Conservation (phyloP, 129 eudicot genomes). For the Pittosporum tobira region DNA sequence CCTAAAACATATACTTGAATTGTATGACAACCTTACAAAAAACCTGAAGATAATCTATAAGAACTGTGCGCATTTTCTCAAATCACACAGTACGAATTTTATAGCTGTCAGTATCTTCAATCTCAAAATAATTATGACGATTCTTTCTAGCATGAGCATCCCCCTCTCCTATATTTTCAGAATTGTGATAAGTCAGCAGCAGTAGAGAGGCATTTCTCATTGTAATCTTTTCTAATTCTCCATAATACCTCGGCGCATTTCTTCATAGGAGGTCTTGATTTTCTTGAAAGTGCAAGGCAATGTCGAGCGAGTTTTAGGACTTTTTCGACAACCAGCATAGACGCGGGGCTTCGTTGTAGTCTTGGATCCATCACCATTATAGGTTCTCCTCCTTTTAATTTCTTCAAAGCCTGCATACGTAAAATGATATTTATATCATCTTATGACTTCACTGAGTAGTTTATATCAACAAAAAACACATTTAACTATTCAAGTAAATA, state of each 20-base stretch:
- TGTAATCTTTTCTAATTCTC: constrained; percentile 51
- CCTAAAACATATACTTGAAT: too few relatives aligned
- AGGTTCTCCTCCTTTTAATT: constrained; percentile 56
- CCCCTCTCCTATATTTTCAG: constrained; percentile 32
- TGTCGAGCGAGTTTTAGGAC: constrained; percentile 56
- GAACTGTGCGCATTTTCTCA: background rate
- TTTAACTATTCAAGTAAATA: background rate
- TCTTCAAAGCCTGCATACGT: constrained; percentile 53
- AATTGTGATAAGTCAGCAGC: constrained; percentile 23
- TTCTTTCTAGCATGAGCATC: constrained; percentile 34
- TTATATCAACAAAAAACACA: too few relatives aligned
- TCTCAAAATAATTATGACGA: constrained; percentile 39
- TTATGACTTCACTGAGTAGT: too few relatives aligned
- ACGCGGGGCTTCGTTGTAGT: constrained; percentile 57
- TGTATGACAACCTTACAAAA: too few relatives aligned
- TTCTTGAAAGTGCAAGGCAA: constrained; percentile 54
- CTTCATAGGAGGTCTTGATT: constrained; percentile 59
- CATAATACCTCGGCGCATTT: constrained; percentile 63
- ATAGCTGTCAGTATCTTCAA: constrained; percentile 36
- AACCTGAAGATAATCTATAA: background rate
- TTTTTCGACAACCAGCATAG: constrained; percentile 56
- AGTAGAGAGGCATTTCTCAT: constrained; percentile 22
- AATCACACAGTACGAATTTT: constrained; percentile 39
- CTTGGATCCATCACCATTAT: constrained; percentile 72
- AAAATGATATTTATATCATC: background rate